Conservation (phyloP, 83 land plant species). For the Diphasiastrum complanatum region DNA sequence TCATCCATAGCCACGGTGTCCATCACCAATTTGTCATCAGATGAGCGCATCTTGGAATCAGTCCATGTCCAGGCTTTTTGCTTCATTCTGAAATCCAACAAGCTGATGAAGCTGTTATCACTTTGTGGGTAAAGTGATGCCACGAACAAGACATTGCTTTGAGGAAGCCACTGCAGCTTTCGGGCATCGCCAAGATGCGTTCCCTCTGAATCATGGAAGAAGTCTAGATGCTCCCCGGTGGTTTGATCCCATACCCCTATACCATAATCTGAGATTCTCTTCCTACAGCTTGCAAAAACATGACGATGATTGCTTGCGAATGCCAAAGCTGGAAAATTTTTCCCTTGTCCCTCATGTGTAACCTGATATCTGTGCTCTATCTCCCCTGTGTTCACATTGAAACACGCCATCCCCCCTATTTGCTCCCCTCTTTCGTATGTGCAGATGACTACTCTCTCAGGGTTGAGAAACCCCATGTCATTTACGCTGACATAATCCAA, state of each 20-base stretch:
- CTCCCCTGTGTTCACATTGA: conserved; percentile 2
- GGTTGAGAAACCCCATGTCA: conserved; percentile 7
- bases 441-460: neutral
- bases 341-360: conserved; percentile 23
- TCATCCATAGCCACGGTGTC: conserved; percentile 80
- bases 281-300: conserved; percentile 10
- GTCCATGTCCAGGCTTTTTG: conserved; percentile 81
- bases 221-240: conserved; percentile 6
- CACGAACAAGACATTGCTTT: conserved; percentile 49
- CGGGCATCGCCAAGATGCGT: conserved; percentile 76
- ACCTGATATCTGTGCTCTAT: neutral
- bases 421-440: neutral
- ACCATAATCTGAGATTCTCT: neutral
- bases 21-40: conserved; percentile 59
- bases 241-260: conserved; percentile 9
- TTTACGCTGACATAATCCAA: conserved; percentile 11
- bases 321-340: conserved; percentile 11
- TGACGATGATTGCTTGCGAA: neutral
- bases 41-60: conserved; percentile 32
- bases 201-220: conserved; percentile 22
- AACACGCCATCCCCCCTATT: conserved; percentile 3
- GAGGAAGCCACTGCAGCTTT: conserved; percentile 73
- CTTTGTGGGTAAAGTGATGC: conserved; percentile 69
- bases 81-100: conserved; percentile 62
- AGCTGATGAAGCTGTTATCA: conserved; percentile 72